Base-by-base conservation (phyloP, 2,329 filamentous ascomycete species). In the Sporothrix mexicana region DNA sequence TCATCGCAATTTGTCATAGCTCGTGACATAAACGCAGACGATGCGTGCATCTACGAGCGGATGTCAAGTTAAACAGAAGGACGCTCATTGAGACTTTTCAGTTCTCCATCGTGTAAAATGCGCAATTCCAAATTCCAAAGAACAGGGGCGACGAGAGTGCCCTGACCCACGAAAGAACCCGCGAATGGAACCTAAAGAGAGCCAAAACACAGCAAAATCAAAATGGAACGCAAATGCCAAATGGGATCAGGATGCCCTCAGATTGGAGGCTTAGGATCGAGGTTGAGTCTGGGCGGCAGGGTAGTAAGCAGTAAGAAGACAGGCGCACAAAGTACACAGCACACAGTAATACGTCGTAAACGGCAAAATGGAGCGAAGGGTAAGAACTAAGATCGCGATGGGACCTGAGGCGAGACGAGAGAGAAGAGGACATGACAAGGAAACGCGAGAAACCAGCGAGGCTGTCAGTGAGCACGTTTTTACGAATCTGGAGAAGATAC, bases 361-460 rank as follows among this genome's bases (percentile, higher is more conserved):
- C 15, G 13, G 47, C 8, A 51, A 51, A n/a, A 20, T 10, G 17
- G 45, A 13, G 45, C 4, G 10, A 49, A 3, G 23, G 5, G 62
- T 49, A 17, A 30, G 20, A 49, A 25, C 20, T 66, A 61, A 41
- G 30, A 62, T 55, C 51, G 51, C 20, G 20, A 59, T 12, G 55
- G 15, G 36, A 57, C 53, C 53, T 57, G 20, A 30, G 59, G 59
- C 30, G 15, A 23, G 36, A 25, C 30, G 45, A 64, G 10, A 49
- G 13, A 43, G 41, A 23, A 23, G n/a, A n/a, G n/a, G n/a, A n/a
- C n/a, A n/a, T n/a, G n/a, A n/a, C n/a, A n/a, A n/a, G 30, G n/a
- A 53, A 15, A 53, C 36, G 47, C n/a, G 67, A 69, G 41, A 69
- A 47, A 59, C n/a, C 36, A 49, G 68, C 30, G 20, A 70, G 23